Base-by-base conservation (phyloP, 495 filamentous ascomycete genomes). In the Tuber aestivum region DNA sequence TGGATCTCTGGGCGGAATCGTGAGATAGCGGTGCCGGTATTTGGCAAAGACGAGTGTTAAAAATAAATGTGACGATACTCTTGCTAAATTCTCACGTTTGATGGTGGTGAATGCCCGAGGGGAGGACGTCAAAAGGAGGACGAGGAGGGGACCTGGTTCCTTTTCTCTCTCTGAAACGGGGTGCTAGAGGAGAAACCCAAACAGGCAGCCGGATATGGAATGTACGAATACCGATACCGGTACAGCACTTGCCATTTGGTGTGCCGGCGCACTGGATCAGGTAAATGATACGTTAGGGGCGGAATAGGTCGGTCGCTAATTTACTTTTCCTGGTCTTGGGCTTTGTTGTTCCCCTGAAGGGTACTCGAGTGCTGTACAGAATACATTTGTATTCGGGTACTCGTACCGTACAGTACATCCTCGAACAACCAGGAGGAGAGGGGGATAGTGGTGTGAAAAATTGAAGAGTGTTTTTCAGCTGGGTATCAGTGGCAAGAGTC, bases 61-160 rank as follows among this genome's bases (percentile, higher is more conserved):
- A 65, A 65, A 65, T 65, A 65, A 65, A 65, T 65, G 27, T 65
- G 56, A 65, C 56, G 56, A 65, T 65, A 65, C 27, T 14, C 14
- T 65, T 65, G 56, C 12, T 35, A 16, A 35, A 35, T 65, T 35
- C 56, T 65, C 56, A 65, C 27, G 56, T 65, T 65, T 35, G 3
- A 65, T 65, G 56, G 56, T 35, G 56, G 27, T 65, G 56, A 65
- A 65, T 65, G 56, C 14, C 56, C 16, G 56, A 50, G 56, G 56
- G 56, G 56, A 23, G 23, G 48, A 14, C 9, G 6, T 5, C n/a
- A n/a, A 21, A 6, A n/a, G 21, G 56, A 61, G n/a, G 27, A 65
- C 6, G 14, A 65, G 27, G 16, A 18, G 56, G 56, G 7, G 12
- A 27, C 27, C 56, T 65, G 56, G 56, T 18, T 35, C 27, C 56